A percentile compares a stretch with the other conserved stretches of the same genome.
Conservation (phyloP, 495 filamentous ascomycete species). For the Aspergillus bridgeri region DNA sequence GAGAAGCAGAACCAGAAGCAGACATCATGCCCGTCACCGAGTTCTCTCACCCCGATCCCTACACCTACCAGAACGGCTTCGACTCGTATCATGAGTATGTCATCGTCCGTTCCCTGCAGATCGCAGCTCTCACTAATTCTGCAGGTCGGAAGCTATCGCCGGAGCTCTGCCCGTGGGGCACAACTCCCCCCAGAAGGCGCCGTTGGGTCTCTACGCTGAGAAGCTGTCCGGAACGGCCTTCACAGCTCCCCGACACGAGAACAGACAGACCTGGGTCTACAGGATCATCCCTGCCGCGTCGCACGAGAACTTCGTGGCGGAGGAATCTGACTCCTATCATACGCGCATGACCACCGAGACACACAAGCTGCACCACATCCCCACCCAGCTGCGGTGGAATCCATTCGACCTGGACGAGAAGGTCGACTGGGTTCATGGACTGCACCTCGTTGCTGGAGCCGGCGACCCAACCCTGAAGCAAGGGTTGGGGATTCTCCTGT, state of each 20-base stretch:
- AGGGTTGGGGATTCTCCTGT: constrained; percentile 79
- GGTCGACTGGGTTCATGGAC: constrained; percentile 74
- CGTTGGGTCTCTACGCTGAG: constrained; percentile 83
- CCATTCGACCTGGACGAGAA: constrained; percentile 75
- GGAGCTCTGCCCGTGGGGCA: constrained; percentile 63
- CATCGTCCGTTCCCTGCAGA: background rate
- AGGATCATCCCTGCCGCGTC: constrained; percentile 80
- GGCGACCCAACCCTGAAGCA: constrained; percentile 80
- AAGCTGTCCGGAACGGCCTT: constrained; percentile 94
- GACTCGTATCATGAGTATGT: constrained; percentile 57
- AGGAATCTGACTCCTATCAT: constrained; percentile 52
- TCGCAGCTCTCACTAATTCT: background rate
- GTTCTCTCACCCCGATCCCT: constrained; percentile 53
- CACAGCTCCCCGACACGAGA: constrained; percentile 84
- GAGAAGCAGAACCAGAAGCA: background rate
- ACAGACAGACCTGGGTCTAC: constrained; percentile 93
- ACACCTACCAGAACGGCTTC: constrained; percentile 58
- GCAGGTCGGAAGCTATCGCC: constrained; percentile 50
- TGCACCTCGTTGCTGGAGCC: constrained; percentile 75
- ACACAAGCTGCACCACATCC: constrained; percentile 59
- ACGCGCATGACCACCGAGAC: constrained; percentile 47
- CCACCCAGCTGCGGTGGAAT: constrained; percentile 90
- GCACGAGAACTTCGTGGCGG: constrained; percentile 67
- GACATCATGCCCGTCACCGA: constrained; percentile 53
- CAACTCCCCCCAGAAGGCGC: constrained; percentile 86